Evolutionary conservation across 306 rosid species (phyloP).

Genomic region (Pyrus betulifolia): DNA sequence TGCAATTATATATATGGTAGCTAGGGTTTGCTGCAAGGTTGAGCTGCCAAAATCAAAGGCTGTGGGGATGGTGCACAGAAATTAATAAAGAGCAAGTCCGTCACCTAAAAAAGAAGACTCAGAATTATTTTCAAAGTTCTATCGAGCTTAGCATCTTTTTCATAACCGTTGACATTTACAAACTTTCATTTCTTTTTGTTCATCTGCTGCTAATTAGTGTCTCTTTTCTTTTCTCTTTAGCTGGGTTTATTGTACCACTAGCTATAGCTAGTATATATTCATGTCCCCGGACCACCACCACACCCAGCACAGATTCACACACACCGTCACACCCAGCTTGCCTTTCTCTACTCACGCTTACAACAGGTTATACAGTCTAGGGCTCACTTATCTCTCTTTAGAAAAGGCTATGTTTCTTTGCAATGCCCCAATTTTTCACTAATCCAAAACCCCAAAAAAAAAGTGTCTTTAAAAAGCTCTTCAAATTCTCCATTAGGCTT

Average conservation of each 20-base stretch:
- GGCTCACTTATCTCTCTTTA: not conserved
- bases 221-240: slow-evolving; percentile 35
- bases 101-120: slow-evolving; percentile 34
- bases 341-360: slow-evolving; percentile 65
- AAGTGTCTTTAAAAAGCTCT: slow-evolving; percentile 9
- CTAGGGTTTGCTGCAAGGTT: not conserved
- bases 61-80: slow-evolving; percentile 65
- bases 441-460: slow-evolving; percentile 19
- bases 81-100: slow-evolving; percentile 52
- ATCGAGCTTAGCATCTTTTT: slow-evolving; percentile 35
- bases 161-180: slow-evolving; percentile 68
- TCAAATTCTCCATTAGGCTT: not conserved
- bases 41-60: slow-evolving; percentile 27
- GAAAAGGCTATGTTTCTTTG: not conserved
- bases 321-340: slow-evolving; percentile 11
- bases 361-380: slow-evolving; percentile 20
- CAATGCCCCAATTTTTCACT: slow-evolving; percentile 5
- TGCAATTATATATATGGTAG: not conserved
- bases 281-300: slow-evolving; percentile 68
- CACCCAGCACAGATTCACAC: slow-evolving; percentile 67
- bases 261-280: not conserved
- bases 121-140: slow-evolving; percentile 39
- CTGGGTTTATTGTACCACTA: slow-evolving; percentile 39
- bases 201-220: slow-evolving; percentile 6
- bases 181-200: slow-evolving; percentile 1